These are phyloP conservation scores for Micractinium sp. DNA, from an alignment of 139 green algal species.

Conservation along the genomic window DNA sequence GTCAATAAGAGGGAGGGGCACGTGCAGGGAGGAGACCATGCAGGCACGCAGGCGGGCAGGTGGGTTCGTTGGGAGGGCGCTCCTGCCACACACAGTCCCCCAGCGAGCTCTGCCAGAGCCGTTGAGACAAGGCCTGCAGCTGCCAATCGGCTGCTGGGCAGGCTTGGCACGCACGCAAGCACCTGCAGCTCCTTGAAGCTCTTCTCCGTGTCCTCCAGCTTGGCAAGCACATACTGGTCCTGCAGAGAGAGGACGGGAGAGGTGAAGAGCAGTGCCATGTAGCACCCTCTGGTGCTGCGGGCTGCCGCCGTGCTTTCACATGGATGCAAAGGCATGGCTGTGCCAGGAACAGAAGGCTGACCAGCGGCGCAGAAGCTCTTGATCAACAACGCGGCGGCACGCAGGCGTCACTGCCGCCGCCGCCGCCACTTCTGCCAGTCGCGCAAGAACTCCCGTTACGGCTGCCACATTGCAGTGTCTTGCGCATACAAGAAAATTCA, in stretches of 20 bases:
- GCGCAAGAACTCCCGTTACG: not conserved
- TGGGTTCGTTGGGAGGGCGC: not conserved
- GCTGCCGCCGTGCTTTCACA: too few relatives aligned
- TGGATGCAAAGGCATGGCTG: too few relatives aligned
- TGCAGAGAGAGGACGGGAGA: slow-evolving; percentile 17
- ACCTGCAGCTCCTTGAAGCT: slow-evolving; percentile 64
- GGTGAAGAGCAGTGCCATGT: too few relatives aligned
- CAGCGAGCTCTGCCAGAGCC: not conserved
- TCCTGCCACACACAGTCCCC: not conserved
- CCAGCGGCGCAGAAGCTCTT: too few relatives aligned
- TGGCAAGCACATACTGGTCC: slow-evolving; percentile 66
- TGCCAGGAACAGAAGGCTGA: too few relatives aligned
- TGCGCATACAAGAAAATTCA: too few relatives aligned
- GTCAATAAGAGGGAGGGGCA: not conserved
- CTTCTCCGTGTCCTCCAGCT: slow-evolving; percentile 55
- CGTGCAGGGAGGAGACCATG: too few relatives aligned
- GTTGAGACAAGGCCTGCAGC: not conserved
- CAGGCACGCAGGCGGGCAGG: too few relatives aligned
- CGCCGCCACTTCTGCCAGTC: not conserved
- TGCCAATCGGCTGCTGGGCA: not conserved
- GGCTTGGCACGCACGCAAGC: not conserved
- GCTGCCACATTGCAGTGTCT: not conserved
- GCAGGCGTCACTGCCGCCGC: not conserved
- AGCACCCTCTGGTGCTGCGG: too few relatives aligned
- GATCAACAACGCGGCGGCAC: too few relatives aligned